Conservation (phyloP, 495 filamentous ascomycete genomes). For the Hypoxylon fragiforme region DNA sequence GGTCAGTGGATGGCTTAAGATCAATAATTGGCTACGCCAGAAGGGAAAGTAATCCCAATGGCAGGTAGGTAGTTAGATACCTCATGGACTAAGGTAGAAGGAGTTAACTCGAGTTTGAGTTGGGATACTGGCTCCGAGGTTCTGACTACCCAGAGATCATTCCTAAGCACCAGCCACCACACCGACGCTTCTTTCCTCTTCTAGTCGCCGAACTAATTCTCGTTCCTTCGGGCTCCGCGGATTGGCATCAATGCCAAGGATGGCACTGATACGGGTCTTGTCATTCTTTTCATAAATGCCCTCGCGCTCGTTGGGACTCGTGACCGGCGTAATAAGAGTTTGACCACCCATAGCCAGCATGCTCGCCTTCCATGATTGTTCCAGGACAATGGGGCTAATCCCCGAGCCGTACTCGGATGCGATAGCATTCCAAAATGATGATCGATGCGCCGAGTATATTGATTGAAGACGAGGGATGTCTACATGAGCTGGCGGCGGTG, state of each 20-base stretch:
- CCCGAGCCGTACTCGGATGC: conserved; percentile 69
- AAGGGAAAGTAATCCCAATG: not conserved
- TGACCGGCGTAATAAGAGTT: conserved; percentile 51
- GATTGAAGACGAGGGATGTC: conserved; percentile 69
- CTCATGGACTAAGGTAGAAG: too few species aligned
- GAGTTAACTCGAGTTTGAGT: not conserved
- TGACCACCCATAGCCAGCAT: conserved; percentile 34
- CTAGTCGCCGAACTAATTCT: conserved; percentile 55
- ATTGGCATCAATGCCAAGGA: conserved; percentile 57
- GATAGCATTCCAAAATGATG: conserved; percentile 72
- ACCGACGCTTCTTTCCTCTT: conserved; percentile 43
- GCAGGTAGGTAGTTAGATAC: not conserved
- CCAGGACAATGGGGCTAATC: conserved; percentile 64
- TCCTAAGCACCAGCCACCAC: conserved; percentile 19
- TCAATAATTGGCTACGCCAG: not conserved
- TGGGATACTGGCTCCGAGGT: not conserved
- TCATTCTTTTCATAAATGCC: conserved; percentile 44
- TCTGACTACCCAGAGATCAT: not conserved
- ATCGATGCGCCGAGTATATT: conserved; percentile 69
- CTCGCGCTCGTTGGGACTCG: conserved; percentile 48
- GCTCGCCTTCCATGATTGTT: conserved; percentile 68
- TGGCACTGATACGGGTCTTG: conserved; percentile 58
- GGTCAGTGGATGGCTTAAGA: not conserved
- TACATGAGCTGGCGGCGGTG: conserved; percentile 48
- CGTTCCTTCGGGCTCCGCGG: conserved; percentile 57